These are phyloP conservation scores for Chlamydomonas urium DNA, from an alignment of 139 green algal species.

Conservation along the genomic window DNA sequence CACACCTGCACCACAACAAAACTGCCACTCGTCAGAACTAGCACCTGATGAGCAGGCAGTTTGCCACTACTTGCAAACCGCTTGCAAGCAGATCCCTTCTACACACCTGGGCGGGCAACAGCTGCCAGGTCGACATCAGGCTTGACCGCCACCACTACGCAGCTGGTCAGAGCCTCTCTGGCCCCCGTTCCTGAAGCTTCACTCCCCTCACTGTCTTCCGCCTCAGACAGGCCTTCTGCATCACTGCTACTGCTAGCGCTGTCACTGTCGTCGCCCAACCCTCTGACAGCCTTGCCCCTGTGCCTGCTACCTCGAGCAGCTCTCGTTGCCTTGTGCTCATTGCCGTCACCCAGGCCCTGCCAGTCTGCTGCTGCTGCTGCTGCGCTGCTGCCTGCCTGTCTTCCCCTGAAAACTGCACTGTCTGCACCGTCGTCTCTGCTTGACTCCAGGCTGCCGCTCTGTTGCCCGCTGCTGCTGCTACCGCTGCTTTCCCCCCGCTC, in stretches of 20 bases:
- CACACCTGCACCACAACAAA: neutral
- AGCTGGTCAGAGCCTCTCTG: constrained; percentile 56
- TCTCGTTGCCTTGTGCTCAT: too few relatives aligned
- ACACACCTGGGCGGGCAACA: neutral
- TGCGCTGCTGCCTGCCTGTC: too few relatives aligned
- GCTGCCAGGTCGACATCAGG: constrained; percentile 17
- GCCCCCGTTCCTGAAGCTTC: neutral
- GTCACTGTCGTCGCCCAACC: too few relatives aligned
- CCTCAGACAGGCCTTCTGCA: neutral
- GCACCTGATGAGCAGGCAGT: neutral
- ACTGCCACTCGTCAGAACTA: neutral
- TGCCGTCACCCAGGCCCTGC: too few relatives aligned
- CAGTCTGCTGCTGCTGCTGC: neutral
- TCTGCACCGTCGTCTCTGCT: neutral
- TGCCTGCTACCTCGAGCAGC: too few relatives aligned
- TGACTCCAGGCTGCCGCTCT: neutral
- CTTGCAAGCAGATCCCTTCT: neutral
- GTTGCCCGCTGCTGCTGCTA: neutral
- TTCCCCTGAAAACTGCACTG: neutral
- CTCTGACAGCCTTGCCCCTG: too few relatives aligned
- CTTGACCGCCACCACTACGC: constrained; percentile 44
- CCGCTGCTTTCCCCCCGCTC: neutral
- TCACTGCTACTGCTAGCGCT: constrained; percentile 1
- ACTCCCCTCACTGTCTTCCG: neutral
- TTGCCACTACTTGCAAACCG: neutral